phyloP scores from a whole-genome alignment of 768 basidiomycete genomes.

The Pleurotus pulmonarius region DNA sequence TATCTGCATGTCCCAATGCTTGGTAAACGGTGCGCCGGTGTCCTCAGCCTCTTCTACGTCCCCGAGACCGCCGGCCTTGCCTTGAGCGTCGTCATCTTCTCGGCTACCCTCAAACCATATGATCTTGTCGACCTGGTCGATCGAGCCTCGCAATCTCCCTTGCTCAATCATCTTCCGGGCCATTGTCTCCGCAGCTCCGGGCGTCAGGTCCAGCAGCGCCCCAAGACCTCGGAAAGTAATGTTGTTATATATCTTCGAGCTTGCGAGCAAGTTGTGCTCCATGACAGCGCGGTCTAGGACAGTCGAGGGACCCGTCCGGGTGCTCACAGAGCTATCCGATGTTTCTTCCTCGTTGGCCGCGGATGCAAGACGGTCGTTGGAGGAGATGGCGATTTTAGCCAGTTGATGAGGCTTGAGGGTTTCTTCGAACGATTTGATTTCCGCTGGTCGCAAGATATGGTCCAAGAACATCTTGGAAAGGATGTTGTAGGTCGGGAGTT shows the following conservation, averaged over 20 bases:
- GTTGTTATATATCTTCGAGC: constrained; percentile 96
- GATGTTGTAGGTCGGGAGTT: constrained; percentile 83
- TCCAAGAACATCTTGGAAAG: constrained; percentile 98
- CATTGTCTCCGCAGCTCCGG: constrained; percentile 95
- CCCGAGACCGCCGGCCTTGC: constrained; percentile 90
- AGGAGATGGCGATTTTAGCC: constrained; percentile 83
- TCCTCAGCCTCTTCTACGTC: constrained; percentile 87
- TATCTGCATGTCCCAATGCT: constrained; percentile 95
- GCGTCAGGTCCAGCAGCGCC: constrained; percentile 81
- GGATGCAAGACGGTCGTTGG: constrained; percentile 77
- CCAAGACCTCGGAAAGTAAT: constrained; percentile 96
- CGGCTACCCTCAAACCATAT: constrained; percentile 88
- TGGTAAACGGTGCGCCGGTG: constrained; percentile 85
- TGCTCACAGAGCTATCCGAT: constrained; percentile 35
- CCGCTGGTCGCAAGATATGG: constrained; percentile 86
- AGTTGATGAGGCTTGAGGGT: constrained; percentile 90
- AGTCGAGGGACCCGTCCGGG: constrained; percentile 87
- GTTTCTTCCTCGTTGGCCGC: constrained; percentile 49
- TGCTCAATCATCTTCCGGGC: constrained; percentile 99
- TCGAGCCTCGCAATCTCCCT: constrained; percentile 85
- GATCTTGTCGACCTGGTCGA: constrained; percentile 93
- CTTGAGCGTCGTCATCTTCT: constrained; percentile 91
- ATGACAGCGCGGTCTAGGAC: constrained; percentile 97
- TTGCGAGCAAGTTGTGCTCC: constrained; percentile 97
- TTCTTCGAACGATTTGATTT: constrained; percentile 86